phyloP scores from a whole-genome alignment of 257 asterid species.

The Gentiana dahurica region DNA sequence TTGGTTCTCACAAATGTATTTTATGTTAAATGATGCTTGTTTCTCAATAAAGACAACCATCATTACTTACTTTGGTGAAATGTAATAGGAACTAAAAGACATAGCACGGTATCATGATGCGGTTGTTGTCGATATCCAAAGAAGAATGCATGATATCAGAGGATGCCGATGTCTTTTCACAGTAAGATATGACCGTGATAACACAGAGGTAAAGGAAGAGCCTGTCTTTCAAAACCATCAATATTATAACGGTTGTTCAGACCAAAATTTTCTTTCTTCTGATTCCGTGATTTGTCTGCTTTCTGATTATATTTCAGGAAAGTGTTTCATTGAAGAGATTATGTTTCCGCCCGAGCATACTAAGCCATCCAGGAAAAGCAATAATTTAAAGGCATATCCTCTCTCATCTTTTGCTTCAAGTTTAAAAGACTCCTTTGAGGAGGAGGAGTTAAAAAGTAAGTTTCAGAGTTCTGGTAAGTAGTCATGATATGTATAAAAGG shows the following conservation, averaged over 20 bases:
- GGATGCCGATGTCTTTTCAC: constrained; percentile 94
- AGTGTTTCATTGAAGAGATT: constrained; percentile 67
- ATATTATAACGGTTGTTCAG: not conserved
- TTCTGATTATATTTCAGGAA: constrained; percentile 37
- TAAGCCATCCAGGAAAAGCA: constrained; percentile 9
- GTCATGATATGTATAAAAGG: no score
- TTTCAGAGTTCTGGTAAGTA: no score
- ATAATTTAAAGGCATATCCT: constrained; percentile 1
- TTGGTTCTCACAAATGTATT: no score
- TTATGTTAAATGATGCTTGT: no score
- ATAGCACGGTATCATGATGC: constrained; percentile 79
- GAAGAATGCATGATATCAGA: constrained; percentile 79
- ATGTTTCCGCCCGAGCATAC: constrained; percentile 57
- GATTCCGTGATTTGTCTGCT: not conserved
- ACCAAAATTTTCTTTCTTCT: not conserved
- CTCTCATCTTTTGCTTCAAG: no score
- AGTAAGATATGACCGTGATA: constrained; percentile 58
- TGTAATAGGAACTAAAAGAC: constrained; percentile 54
- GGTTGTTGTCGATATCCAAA: constrained; percentile 48
- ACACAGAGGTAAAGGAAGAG: constrained; percentile 35
- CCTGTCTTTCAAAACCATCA: not conserved
- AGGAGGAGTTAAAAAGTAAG: no score
- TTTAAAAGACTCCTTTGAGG: no score
- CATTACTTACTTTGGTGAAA: not conserved
- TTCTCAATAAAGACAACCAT: no score